Base-by-base conservation (phyloP, 768 basidiomycete species). In the Cystobasidium tubakii region DNA sequence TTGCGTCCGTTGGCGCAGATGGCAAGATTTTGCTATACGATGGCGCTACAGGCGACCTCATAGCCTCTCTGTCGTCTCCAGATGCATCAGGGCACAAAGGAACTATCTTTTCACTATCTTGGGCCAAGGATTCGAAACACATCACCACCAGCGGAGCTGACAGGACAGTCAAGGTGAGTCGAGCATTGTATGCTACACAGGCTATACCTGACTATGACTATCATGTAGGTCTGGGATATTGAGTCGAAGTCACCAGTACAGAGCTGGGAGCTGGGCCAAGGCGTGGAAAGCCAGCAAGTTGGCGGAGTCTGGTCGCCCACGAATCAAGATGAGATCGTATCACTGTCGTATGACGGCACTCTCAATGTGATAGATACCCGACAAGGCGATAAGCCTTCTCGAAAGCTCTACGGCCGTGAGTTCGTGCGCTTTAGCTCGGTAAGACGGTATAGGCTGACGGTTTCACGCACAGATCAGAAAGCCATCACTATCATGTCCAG, bases 181-280 rank as follows among this genome's bases (percentile, higher is more conserved):
- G 2, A 17, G 6, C 2, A 9, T 62, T 62, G 4, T 44, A 15
- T 6, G 23, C 27, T 50, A 12, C n/a, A 36, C 27, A 21, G 13
- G 39, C 6, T 15, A 39, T 39, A 39, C 7, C 39, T 39, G 15
- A 39, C 6, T 15, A 39, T 39, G 39, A 39, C 7, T 15, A 89
- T 91, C 1, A 91, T 95, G 57, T 90, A 90, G 78, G 82, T 95
- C 1, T 97, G 93, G 93, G 92, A 96, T 77, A 86, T 88, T 0
- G 86, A 88, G 78, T 84, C 87, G 0, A 84, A 85, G 74, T 90
- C 91, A 79, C 84, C 85, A 9, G 33, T 62, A 12, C 43, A 44
- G 62, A 67, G 19, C 21, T 73, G 73, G 73, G 25, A 25, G 42
- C 23, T 75, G 4, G 92, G 91, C 13, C 81, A 86, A 42, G 89